phyloP scores from a whole-genome alignment of 192 early-diverging fungal species.

The Backusella mclennaniae region DNA sequence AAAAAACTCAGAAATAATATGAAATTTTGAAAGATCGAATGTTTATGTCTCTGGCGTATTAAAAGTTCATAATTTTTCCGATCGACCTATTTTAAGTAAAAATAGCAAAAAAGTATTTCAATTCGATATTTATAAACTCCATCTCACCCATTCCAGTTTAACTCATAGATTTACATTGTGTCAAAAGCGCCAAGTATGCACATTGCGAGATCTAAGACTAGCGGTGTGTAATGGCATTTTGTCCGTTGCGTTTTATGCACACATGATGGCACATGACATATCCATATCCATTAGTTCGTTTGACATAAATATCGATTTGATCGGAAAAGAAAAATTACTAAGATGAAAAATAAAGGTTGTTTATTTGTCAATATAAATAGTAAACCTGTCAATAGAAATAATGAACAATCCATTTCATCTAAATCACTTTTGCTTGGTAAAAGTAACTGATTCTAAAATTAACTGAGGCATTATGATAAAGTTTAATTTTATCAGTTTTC shows the following conservation, averaged over 20 bases:
- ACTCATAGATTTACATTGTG: not conserved
- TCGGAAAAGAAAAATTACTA: not conserved
- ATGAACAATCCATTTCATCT: too few relatives aligned
- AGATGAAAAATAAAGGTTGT: not conserved
- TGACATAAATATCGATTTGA: not conserved
- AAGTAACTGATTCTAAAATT: not conserved
- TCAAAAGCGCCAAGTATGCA: not conserved
- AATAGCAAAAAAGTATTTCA: not conserved
- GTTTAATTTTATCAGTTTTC: not conserved
- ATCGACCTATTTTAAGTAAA: not conserved
- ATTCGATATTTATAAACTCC: not conserved
- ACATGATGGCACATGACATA: not conserved
- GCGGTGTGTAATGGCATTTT: not conserved
- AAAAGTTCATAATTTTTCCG: not conserved
- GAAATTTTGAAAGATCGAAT: not conserved
- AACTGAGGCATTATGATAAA: not conserved
- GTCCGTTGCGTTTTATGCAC: not conserved
- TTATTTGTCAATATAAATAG: not conserved
- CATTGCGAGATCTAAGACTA: not conserved
- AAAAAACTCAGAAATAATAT: not conserved
- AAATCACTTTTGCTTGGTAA: too few relatives aligned
- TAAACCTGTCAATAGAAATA: not conserved
- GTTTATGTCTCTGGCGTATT: not conserved
- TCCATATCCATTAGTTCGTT: not conserved
- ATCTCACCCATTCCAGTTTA: not conserved